Evolutionary conservation across 306 rosid genomes (phyloP), one percentile per base, ranked within the genome.

Genomic region (Gastrolobium villosum): DNA sequence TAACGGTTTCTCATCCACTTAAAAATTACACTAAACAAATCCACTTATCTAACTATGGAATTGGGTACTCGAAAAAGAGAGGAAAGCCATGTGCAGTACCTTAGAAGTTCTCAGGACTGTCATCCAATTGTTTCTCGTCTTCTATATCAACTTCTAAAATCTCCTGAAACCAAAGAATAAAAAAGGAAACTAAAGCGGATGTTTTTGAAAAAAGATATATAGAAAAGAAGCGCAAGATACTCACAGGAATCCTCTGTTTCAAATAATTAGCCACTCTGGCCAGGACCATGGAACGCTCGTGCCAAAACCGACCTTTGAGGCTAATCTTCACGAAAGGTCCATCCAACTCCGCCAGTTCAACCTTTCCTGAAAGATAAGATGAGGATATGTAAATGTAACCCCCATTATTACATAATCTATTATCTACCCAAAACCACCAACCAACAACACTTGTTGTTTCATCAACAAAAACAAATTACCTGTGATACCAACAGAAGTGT

Each of bases 241-340:
- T 83, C 60, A 94, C 99, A 5, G 99, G 99, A 60, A 95, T 95
- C 78, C 99, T 95, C 59, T 89, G 89, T 86, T 87, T 95, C 54
- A 95, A 83, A 78, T 90, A 95, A 73, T 95, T 95, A 32, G 79
- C 96, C 1, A 92, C 55, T 63, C 99, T 87, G 49, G 99, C 98
- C 0, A 92, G 53, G 40, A 92, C 96, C 0, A 71, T 80, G 65
- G 95, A 88, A 15, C 99, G 92, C 67, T 84, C 72, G 86, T 95
- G 98, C 99, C 99, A 95, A 87, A 95, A 95, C 35, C 97, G 89
- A 69, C 99, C 99, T 79, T 72, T 92, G 10, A 95, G 90, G 72
- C 96, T 87, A 74, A 95, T 91, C 80, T 84, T 95, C 76, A 95
- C 98, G 63, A 88, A 88, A 46, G 99, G 99, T 46, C 98, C 97